Evolutionary conservation across 768 basidiomycete species (phyloP).

Genomic region (Podaxis sp.): DNA sequence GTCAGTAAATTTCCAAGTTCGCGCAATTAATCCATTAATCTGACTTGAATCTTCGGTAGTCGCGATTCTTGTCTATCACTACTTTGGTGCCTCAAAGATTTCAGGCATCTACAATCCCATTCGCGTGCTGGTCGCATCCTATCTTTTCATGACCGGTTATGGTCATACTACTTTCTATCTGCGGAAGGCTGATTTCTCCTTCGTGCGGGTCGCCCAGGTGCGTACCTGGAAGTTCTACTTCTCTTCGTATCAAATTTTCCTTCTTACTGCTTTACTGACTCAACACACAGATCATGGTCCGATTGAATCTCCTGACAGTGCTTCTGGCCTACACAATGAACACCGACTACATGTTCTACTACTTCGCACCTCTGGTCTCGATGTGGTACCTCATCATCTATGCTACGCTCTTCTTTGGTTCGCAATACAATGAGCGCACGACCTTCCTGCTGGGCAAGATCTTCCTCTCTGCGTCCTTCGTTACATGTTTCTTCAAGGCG

Average conservation of each 20-base stretch:
- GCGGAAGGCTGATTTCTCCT: slow-evolving; percentile 86
- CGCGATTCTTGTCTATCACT: slow-evolving; percentile 90
- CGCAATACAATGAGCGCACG: slow-evolving; percentile 70
- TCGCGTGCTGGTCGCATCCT: slow-evolving; percentile 83
- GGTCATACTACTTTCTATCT: slow-evolving; percentile 87
- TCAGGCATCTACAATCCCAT: slow-evolving; percentile 94
- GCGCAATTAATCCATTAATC: background rate
- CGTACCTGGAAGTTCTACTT: slow-evolving; percentile 20
- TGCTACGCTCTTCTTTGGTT: slow-evolving; percentile 69
- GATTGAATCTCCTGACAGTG: slow-evolving; percentile 82
- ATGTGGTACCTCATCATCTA: slow-evolving; percentile 91
- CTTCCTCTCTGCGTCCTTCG: slow-evolving; percentile 55
- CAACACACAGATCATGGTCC: slow-evolving; percentile 60
- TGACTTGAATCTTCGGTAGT: slow-evolving; percentile 42
- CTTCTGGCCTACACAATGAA: slow-evolving; percentile 88
- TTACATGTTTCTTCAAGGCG: slow-evolving; percentile 67
- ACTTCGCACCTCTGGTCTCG: slow-evolving; percentile 87
- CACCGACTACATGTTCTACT: slow-evolving; percentile 89
- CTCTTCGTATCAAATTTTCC: slow-evolving; percentile 5
- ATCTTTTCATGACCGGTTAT: slow-evolving; percentile 93
- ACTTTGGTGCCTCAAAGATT: slow-evolving; percentile 84
- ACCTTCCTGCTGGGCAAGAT: slow-evolving; percentile 73
- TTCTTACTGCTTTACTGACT: slow-evolving; percentile 11
- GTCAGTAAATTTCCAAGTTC: slow-evolving; percentile 40
- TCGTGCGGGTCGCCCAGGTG: slow-evolving; percentile 73